Percentiles rank a stretch among this genome's conserved stretches.
Evolutionary conservation across 306 rosid species (phyloP).

Genomic region (Casuarina glauca): DNA sequence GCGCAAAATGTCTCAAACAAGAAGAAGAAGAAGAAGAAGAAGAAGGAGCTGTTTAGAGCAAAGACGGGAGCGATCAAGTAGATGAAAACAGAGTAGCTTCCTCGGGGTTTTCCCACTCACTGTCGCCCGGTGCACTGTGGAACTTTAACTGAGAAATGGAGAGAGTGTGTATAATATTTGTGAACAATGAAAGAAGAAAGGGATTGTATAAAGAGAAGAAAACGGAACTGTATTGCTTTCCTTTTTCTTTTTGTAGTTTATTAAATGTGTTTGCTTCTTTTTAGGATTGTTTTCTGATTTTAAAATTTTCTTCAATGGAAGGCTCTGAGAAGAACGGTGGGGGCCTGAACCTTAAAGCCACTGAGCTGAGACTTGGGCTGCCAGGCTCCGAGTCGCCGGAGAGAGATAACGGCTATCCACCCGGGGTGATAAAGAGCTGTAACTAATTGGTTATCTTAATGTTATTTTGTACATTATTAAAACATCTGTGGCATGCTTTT

Average conservation of each 20-base stretch:
- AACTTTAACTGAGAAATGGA: slow-evolving; percentile 12
- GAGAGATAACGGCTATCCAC: slow-evolving; percentile 43
- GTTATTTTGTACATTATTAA: no score
- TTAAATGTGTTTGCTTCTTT: slow-evolving; percentile 25
- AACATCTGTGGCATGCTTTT: no score
- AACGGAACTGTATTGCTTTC: slow-evolving; percentile 30
- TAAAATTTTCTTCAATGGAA: slow-evolving; percentile 44
- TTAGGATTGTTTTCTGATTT: slow-evolving; percentile 30
- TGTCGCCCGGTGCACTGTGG: slow-evolving; percentile 9
- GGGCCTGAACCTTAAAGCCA: slow-evolving; percentile 75
- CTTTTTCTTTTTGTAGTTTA: slow-evolving; percentile 17
- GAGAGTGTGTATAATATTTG: not conserved
- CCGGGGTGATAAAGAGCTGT: slow-evolving; percentile 42
- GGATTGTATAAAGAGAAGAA: slow-evolving; percentile 29
- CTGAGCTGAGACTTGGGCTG: slow-evolving; percentile 86
- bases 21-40: slow-evolving; percentile 7
- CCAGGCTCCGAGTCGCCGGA: slow-evolving; percentile 87
- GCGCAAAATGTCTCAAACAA: slow-evolving; percentile 27
- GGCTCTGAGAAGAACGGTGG: slow-evolving; percentile 41
- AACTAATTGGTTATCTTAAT: no score
- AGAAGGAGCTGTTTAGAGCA: slow-evolving; percentile 10
- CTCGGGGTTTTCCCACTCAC: slow-evolving; percentile 34
- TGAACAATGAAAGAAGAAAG: not conserved
- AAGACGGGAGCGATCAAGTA: slow-evolving; percentile 27
- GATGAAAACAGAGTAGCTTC: slow-evolving; percentile 34